Percentiles rank a stretch among this genome's conserved stretches.
Conservation (phyloP, 2,329 filamentous ascomycete genomes). For the Dactylellina haptotyla region DNA sequence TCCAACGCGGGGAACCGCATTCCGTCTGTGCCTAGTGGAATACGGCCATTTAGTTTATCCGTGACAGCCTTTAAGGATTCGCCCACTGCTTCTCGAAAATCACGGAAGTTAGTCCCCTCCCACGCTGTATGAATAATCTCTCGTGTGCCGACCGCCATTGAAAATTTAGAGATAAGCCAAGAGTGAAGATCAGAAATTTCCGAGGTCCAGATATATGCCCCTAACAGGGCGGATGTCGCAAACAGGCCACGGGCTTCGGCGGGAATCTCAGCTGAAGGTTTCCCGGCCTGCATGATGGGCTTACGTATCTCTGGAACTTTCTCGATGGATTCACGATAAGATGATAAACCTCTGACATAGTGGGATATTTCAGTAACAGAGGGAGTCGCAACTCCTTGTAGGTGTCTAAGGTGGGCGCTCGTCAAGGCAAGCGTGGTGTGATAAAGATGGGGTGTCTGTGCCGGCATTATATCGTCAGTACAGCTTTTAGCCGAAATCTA, state of each 20-base stretch:
- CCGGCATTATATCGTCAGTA: background rate
- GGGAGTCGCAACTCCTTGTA: constrained; percentile 28
- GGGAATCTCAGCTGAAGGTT: background rate
- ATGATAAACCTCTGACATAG: constrained; percentile 33
- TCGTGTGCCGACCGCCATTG: constrained; percentile 36
- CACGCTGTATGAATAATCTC: constrained; percentile 22
- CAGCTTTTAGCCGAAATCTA: background rate
- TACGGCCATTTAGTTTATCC: background rate
- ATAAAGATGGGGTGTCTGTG: constrained; percentile 38
- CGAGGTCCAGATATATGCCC: constrained; percentile 34
- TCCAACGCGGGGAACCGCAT: constrained; percentile 21
- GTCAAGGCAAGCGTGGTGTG: constrained; percentile 36
- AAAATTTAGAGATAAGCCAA: constrained; percentile 33
- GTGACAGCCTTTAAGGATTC: constrained; percentile 16
- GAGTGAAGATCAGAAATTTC: constrained; percentile 31
- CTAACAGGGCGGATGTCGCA: constrained; percentile 30
- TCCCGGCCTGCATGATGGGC: background rate
- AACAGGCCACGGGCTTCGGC: constrained; percentile 13
- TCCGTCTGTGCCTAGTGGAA: background rate
- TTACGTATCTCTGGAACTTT: too few species aligned
- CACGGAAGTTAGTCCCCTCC: constrained; percentile 8
- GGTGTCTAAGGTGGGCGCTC: constrained; percentile 20
- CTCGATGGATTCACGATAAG: constrained; percentile 20
- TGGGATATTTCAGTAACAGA: constrained; percentile 39
- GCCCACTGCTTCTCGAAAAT: constrained; percentile 30